A percentile compares a stretch with the other conserved stretches of the same genome.
Conservation (phyloP, 2,329 filamentous ascomycete species). For the Leptosphaerulina australis region DNA sequence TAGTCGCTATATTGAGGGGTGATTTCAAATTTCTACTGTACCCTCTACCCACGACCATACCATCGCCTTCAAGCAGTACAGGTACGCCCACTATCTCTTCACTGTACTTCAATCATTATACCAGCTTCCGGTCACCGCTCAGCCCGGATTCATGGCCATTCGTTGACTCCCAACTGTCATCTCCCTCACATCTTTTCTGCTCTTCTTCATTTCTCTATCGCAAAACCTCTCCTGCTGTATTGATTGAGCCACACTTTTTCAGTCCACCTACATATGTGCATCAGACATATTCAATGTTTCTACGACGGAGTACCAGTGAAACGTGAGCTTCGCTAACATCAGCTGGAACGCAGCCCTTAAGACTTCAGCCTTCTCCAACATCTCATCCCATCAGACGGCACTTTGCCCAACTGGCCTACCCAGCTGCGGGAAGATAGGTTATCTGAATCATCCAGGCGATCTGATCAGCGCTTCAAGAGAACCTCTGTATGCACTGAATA, state of each 20-base stretch:
- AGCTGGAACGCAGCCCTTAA: conserved; percentile 16
- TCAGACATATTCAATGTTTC: neutral
- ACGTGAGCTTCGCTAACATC: conserved; percentile 6
- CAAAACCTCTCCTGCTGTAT: neutral
- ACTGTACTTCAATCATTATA: neutral
- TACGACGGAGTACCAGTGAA: neutral
- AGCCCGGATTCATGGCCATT: neutral
- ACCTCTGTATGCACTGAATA: conserved; percentile 1
- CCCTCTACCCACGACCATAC: neutral
- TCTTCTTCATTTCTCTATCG: neutral
- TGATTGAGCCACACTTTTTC: neutral
- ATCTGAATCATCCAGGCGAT: neutral
- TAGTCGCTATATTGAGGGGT: neutral
- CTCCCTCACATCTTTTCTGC: neutral
- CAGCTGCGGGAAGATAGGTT: conserved; percentile 11
- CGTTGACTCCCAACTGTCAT: too few species aligned
- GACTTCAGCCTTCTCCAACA: conserved; percentile 3
- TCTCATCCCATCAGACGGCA: conserved; percentile 9
- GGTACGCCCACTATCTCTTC: conserved; percentile 20
- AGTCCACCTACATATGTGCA: neutral
- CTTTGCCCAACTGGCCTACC: conserved; percentile 13
- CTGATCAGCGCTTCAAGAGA: neutral
- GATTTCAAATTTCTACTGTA: conserved; percentile 1
- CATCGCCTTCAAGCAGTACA: conserved; percentile 19
- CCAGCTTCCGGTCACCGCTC: conserved; percentile 14